phyloP scores from a whole-genome alignment of 2,329 filamentous ascomycete species.

The Davidsoniella neocaledoniae region DNA sequence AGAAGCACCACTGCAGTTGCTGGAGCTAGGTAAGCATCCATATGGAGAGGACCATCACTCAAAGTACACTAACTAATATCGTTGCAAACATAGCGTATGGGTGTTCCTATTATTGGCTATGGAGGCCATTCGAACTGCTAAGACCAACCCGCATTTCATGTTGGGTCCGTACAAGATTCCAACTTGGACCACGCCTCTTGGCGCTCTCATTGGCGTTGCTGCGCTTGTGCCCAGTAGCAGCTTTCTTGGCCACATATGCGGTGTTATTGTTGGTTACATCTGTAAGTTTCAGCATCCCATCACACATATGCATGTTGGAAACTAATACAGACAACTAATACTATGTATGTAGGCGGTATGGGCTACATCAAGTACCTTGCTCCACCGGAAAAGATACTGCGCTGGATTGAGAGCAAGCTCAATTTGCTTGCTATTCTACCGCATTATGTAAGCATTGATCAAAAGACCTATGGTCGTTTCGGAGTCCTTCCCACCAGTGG shows the following conservation, averaged over 20 bases:
- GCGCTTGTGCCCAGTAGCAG: conserved; percentile 68
- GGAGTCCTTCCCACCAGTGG: conserved; percentile 57
- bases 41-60: not conserved
- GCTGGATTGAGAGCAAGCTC: conserved; percentile 77
- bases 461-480: conserved; percentile 88
- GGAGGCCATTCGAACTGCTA: conserved; percentile 75
- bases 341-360: conserved; percentile 44
- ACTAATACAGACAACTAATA: not conserved
- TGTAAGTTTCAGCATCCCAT: conserved; percentile 36
- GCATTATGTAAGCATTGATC: conserved; percentile 86
- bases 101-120: conserved; percentile 74
- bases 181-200: conserved; percentile 80
- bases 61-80: not conserved
- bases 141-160: conserved; percentile 60
- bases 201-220: conserved; percentile 55
- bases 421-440: conserved; percentile 72
- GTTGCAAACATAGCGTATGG: conserved; percentile 50
- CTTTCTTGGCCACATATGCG: conserved; percentile 73
- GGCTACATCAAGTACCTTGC: conserved; percentile 81
- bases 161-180: conserved; percentile 53
- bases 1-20: conserved; percentile 56
- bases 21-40: conserved; percentile 58
- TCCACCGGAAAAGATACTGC: conserved; percentile 71
- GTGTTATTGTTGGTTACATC: conserved; percentile 68
- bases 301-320: not conserved